Conservation (phyloP, 176 grass and related monocot species). For the Microstegium vimineum region DNA sequence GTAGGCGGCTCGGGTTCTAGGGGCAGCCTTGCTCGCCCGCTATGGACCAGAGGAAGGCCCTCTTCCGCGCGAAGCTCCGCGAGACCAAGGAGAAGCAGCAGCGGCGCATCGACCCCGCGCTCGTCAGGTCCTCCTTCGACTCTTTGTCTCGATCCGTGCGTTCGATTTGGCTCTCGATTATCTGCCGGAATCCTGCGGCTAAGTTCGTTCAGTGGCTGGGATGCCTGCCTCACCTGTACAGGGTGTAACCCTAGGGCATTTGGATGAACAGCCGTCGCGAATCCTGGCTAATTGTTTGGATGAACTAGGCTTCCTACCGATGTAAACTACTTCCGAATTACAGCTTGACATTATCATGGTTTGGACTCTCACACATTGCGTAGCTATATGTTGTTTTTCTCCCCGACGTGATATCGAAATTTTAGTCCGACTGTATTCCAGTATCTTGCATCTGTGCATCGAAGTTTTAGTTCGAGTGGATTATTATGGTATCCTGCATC, state of each 20-base stretch:
- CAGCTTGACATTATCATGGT: neutral
- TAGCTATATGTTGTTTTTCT: neutral
- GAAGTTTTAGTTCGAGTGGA: neutral
- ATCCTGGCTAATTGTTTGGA: too few relatives aligned
- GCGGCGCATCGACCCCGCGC: constrained; percentile 85
- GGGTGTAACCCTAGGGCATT: constrained; percentile 26
- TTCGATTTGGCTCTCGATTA: neutral
- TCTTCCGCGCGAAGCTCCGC: constrained; percentile 87
- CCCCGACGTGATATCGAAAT: neutral
- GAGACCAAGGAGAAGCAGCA: constrained; percentile 80
- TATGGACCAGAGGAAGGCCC: constrained; percentile 89
- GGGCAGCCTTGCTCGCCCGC: neutral
- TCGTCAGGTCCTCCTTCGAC: constrained; percentile 51
- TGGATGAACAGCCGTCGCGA: neutral
- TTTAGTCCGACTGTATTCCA: neutral
- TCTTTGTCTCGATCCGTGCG: neutral
- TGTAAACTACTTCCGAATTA: neutral
- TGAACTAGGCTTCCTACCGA: neutral
- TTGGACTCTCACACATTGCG: neutral
- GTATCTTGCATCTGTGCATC: neutral
- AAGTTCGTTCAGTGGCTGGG: neutral
- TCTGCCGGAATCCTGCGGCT: neutral
- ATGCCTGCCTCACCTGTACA: neutral
- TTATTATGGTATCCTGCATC: neutral
- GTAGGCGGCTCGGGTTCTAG: neutral